Evolutionary conservation across 768 basidiomycete genomes (phyloP), one percentile per base, ranked within the genome.

Genomic region (Mycena galopus): DNA sequence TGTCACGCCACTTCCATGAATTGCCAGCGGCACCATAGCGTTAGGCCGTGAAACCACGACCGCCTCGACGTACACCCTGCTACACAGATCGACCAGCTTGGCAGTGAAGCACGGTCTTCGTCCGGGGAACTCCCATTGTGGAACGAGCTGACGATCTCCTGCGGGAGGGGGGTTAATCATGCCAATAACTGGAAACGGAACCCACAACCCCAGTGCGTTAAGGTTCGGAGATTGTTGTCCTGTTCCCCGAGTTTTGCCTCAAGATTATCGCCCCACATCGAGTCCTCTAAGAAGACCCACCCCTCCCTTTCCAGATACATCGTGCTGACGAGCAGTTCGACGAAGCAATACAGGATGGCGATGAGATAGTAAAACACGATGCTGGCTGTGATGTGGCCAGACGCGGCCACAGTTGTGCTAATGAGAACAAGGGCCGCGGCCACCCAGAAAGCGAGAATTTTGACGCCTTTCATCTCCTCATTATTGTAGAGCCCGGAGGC

Each of bases 191-290:
- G 50, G 19, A 60, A 60, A 23, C 29, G 55, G n/a, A 35, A 60
- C 3, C 9, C 51, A 33, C 11, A 39, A 59, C 77, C 75, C 77
- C 77, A 76, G 19, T 42, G 27, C 16, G 23, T 60, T 23, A 77
- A 27, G 0, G n/a, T 16, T 0, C 47, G 29, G 8, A 77, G 50
- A 12, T 62, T 53, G 23, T 42, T 35, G 39, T 77, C 76, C 51
- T 68, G 57, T 12, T 56, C 55, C 19, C 60, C 60, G 16, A 61
- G 60, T 47, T 61, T 61, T 21, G 14, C 60, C 39, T 23, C n/a
- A 17, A 30, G 37, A 7, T 27, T 21, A n/a, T 61, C 60, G 1
- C 60, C 60, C 37, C 37, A 42, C 17, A 27, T 17, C 39, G 5
- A 1, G n/a, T 63, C 44, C 16, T 63, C 44, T 3, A 63, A 29